Conservation (phyloP, 495 filamentous ascomycete species). For the Elaphomyces granulatus region DNA sequence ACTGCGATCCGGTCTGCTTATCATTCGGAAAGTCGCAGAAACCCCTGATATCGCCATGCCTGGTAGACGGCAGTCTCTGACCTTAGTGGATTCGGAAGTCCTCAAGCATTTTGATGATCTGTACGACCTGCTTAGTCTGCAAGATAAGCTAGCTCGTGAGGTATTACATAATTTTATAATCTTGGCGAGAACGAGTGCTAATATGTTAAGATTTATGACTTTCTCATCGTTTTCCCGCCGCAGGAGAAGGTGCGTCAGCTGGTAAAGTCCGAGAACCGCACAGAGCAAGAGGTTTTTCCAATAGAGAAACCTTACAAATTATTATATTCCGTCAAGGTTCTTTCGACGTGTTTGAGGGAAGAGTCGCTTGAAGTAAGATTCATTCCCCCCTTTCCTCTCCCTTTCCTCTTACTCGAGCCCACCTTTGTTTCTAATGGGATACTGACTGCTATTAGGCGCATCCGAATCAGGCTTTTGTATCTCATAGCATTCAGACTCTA, state of each 20-base stretch:
- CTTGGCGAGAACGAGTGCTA: slow-evolving; percentile 1
- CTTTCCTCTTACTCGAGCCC: no score
- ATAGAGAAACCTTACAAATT: slow-evolving; percentile 55
- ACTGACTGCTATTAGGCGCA: slow-evolving; percentile 13
- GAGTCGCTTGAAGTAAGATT: slow-evolving; percentile 26
- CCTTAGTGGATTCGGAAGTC: slow-evolving; percentile 56
- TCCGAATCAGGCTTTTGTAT: slow-evolving; percentile 25
- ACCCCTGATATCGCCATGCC: slow-evolving; percentile 17
- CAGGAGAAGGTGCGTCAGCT: slow-evolving; percentile 45
- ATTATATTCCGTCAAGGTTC: slow-evolving; percentile 55
- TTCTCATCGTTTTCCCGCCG: slow-evolving; percentile 58
- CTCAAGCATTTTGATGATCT: slow-evolving; percentile 75
- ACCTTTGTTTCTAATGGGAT: no score
- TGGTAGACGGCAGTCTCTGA: slow-evolving; percentile 23
- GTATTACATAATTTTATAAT: slow-evolving; percentile 25
- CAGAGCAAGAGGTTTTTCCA: slow-evolving; percentile 49
- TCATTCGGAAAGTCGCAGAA: slow-evolving; percentile 34
- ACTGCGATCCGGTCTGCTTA: slow-evolving; percentile 45
- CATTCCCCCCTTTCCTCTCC: slow-evolving; percentile 1
- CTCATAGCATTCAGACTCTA: slow-evolving; percentile 30
- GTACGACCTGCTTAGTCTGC: slow-evolving; percentile 64
- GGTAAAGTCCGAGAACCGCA: slow-evolving; percentile 38
- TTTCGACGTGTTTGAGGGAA: slow-evolving; percentile 38
- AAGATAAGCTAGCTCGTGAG: slow-evolving; percentile 55
- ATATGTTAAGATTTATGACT: slow-evolving; percentile 49